A percentile compares a stretch with the other conserved stretches of the same genome.
These are phyloP conservation scores for Erigeron canadensis DNA, from an alignment of 129 eudicot genomes.

Conservation along the genomic window DNA sequence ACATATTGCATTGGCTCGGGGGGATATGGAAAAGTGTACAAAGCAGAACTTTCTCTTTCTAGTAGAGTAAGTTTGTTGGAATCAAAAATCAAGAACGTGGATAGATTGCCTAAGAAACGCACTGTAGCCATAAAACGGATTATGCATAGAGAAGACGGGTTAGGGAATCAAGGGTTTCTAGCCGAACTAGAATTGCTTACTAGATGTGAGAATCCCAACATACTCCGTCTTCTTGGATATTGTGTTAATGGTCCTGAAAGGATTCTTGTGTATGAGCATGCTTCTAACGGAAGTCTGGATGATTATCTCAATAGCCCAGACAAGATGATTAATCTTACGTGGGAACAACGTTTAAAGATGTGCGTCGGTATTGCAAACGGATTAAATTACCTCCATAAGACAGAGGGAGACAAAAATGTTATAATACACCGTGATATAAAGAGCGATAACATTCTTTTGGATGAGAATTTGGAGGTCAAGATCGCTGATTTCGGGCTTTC, in stretches of 20 bases:
- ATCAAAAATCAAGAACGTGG: background rate
- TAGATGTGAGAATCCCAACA: conserved; percentile 12
- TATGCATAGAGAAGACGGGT: background rate
- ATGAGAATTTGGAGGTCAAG: conserved; percentile 13
- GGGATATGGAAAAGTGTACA: conserved; percentile 3
- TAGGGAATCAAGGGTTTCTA: background rate
- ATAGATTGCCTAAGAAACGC: background rate
- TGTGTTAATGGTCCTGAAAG: background rate
- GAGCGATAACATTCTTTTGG: conserved; percentile 6
- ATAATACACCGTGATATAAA: conserved; percentile 1
- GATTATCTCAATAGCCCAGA: background rate
- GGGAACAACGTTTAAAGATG: background rate
- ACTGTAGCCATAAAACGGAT: conserved; percentile 9
- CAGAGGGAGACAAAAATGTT: background rate
- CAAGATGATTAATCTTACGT: background rate
- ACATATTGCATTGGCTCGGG: background rate
- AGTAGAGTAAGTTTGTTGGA: background rate
- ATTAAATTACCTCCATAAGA: background rate
- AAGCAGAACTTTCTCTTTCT: background rate
- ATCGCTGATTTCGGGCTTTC: conserved; percentile 18
- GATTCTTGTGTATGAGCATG: conserved; percentile 9
- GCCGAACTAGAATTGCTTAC: background rate
- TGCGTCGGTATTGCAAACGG: background rate
- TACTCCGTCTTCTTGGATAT: conserved; percentile 8
- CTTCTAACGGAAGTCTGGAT: conserved; percentile 9